Conservation (phyloP, 305 asterid genomes). For the Solanum hybrid region DNA sequence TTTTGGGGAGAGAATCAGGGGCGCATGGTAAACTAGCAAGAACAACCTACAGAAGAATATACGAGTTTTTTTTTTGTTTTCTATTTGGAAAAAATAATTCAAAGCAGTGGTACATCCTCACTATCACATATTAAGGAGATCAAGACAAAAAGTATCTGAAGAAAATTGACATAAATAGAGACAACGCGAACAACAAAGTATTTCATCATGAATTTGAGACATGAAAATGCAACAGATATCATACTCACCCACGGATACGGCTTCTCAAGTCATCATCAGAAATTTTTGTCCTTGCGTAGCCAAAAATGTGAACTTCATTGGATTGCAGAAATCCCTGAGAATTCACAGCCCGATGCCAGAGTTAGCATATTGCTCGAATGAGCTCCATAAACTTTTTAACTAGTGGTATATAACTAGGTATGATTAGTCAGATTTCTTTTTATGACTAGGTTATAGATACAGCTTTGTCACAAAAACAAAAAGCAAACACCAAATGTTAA, state of each 20-base stretch:
- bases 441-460: background rate
- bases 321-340: slow-evolving; percentile 64
- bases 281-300: slow-evolving; percentile 82
- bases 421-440: background rate
- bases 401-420: background rate
- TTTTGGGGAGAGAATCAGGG: background rate
- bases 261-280: slow-evolving; percentile 61
- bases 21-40: background rate
- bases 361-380: slow-evolving; percentile 1
- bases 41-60: background rate
- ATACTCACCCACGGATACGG: slow-evolving; percentile 69
- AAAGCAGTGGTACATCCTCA: background rate
- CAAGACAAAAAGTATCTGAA: background rate
- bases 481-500: background rate
- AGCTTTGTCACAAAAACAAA: background rate
- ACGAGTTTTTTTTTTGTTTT: background rate
- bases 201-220: background rate
- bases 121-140: background rate
- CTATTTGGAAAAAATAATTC: background rate
- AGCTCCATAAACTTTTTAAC: background rate
- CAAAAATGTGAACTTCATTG: slow-evolving; percentile 81
- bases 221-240: background rate
- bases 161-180: background rate
- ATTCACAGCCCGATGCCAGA: slow-evolving; percentile 11
- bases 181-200: background rate